These are phyloP conservation scores for Nyssa sinensis DNA, from an alignment of 148 eudicot genomes.

Conservation along the genomic window DNA sequence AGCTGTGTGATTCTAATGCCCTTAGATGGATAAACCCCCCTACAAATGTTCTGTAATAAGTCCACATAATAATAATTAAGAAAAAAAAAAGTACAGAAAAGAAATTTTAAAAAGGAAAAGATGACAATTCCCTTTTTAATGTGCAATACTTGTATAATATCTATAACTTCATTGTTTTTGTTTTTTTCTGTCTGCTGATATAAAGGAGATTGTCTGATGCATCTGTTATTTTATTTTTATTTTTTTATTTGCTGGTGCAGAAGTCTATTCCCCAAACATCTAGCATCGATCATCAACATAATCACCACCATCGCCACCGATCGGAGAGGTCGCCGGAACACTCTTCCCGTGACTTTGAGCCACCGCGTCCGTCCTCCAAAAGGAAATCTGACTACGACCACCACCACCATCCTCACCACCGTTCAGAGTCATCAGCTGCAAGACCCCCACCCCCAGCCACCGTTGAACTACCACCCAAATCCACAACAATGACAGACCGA, in stretches of 20 bases:
- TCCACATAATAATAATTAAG: too few relatives aligned
- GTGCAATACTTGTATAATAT: too few relatives aligned
- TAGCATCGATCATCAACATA: conserved; percentile 32
- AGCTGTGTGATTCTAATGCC: too few relatives aligned
- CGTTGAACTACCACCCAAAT: conserved; percentile 6
- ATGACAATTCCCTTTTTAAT: too few relatives aligned
- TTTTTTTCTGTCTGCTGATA: too few relatives aligned
- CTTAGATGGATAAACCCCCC: too few relatives aligned
- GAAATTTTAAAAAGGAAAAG: too few relatives aligned
- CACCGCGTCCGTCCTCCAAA: conserved; percentile 49
- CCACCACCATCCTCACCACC: conserved; percentile 28
- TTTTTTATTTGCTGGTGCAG: conserved; percentile 24
- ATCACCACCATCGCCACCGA: conserved; percentile 36
- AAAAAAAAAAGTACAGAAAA: too few relatives aligned
- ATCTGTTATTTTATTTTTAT: too few relatives aligned
- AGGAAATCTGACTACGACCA: conserved; percentile 34
- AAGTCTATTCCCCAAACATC: conserved; percentile 40
- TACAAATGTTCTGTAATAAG: too few relatives aligned
- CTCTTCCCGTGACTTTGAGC: conserved; percentile 39
- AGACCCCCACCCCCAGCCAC: conserved; percentile 18
- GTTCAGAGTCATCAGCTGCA: conserved; percentile 31
- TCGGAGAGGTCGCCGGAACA: conserved; percentile 41
- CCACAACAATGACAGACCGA: conserved; percentile 27
- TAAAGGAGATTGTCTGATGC: too few relatives aligned
- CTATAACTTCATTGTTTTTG: too few relatives aligned